A percentile compares a stretch with the other conserved stretches of the same genome.
These are phyloP conservation scores for Ceratocystis colombiana DNA, from an alignment of 2,329 filamentous ascomycete genomes.

Conservation along the genomic window DNA sequence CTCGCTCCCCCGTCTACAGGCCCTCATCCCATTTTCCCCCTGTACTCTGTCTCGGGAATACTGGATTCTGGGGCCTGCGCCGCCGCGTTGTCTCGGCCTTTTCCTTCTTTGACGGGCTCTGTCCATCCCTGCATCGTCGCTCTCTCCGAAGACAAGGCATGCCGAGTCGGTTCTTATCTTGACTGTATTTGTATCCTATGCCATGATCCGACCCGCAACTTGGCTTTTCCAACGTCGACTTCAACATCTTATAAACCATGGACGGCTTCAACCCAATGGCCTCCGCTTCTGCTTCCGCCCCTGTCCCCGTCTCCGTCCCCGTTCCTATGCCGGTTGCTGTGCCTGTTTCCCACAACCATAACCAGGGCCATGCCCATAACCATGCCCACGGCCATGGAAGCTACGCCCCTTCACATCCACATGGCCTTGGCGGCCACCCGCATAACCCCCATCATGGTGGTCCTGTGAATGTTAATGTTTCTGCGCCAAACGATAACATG, in stretches of 20 bases:
- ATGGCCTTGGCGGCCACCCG: background rate
- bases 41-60: background rate
- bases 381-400: background rate
- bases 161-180: background rate
- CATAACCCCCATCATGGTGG: constrained; percentile 6
- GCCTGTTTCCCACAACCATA: background rate
- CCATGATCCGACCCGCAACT: constrained; percentile 4
- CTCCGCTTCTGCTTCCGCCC: background rate
- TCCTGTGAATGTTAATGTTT: background rate
- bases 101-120: background rate
- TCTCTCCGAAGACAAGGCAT: background rate
- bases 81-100: background rate
- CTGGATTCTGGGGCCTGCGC: constrained; percentile 1
- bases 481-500: constrained; percentile 11
- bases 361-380: background rate
- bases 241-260: constrained; percentile 12
- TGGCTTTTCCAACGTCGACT: background rate
- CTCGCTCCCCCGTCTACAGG: background rate
- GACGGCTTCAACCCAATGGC: constrained; percentile 21
- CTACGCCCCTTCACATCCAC: background rate
- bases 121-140: background rate
- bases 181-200: background rate
- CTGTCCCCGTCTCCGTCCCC: constrained; percentile 9
- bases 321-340: constrained; percentile 6
- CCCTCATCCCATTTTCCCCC: background rate